Conservation (phyloP, 2,329 filamentous ascomycete species). For the Trichoderma endophyticum region DNA sequence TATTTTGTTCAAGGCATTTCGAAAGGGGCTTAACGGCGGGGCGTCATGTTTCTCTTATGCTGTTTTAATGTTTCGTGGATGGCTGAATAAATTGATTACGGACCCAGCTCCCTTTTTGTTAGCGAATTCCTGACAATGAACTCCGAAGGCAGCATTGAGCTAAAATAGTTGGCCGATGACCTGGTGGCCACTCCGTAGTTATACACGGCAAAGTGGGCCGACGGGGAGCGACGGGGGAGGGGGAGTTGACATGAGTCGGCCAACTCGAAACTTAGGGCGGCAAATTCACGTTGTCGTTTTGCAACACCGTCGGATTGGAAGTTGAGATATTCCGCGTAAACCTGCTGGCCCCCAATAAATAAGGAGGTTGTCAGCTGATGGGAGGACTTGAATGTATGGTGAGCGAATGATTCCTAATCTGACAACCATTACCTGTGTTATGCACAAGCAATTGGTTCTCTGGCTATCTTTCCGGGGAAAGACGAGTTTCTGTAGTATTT, state of each 20-base stretch:
- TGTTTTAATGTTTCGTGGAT: not conserved
- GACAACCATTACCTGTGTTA: not conserved
- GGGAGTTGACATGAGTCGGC: not conserved
- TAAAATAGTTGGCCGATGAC: not conserved
- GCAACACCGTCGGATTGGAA: not conserved
- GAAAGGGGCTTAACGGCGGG: not conserved
- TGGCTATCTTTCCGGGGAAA: not conserved
- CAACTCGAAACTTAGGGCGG: not conserved
- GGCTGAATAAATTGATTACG: not conserved
- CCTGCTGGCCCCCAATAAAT: not conserved
- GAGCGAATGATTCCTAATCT: not conserved
- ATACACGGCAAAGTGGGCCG: constrained; percentile 2
- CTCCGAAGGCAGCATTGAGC: not conserved
- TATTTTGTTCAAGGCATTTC: not conserved
- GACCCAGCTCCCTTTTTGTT: not conserved
- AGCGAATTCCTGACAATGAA: not conserved
- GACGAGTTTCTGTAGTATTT: not conserved
- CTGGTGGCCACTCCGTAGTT: not conserved
- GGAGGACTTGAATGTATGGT: not conserved
- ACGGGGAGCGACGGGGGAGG: not conserved
- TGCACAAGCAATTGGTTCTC: not conserved
- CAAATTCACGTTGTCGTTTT: not conserved
- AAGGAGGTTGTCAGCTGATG: not conserved
- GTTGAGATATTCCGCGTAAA: not conserved
- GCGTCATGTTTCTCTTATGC: not conserved